Evolutionary conservation across 2,329 filamentous ascomycete species (phyloP).

Genomic region (Epichloe sylvatica): DNA sequence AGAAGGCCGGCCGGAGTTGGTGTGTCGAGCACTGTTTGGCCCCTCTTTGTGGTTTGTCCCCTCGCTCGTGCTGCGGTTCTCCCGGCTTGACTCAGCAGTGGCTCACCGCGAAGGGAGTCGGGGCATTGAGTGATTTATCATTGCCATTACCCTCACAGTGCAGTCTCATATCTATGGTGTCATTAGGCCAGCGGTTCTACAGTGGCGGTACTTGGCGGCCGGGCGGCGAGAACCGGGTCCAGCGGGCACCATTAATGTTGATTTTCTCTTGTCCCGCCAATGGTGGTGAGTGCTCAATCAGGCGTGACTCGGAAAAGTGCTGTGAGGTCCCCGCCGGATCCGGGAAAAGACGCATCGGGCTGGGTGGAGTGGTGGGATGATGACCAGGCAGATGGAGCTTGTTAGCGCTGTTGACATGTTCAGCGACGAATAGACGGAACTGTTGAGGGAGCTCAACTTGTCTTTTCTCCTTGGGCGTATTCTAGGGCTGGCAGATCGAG

Average conservation of each 20-base stretch:
- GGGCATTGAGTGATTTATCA: conserved; percentile 7
- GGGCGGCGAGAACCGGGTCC: conserved; percentile 3
- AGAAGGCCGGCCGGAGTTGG: neutral
- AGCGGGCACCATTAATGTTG: conserved; percentile 1
- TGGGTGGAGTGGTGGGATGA: conserved; percentile 2
- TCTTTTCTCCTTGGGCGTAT: neutral
- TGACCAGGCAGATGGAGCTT: neutral
- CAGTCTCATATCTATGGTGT: neutral
- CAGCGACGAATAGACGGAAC: neutral
- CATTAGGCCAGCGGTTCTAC: conserved; percentile 2
- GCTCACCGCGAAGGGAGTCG: conserved; percentile 2
- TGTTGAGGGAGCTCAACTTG: neutral
- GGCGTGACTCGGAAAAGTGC: neutral
- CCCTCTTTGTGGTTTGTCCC: neutral
- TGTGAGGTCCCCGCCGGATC: conserved; percentile 9
- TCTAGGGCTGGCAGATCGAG: neutral
- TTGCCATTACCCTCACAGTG: neutral
- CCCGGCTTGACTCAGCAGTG: conserved; percentile 2
- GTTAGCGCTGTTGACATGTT: neutral
- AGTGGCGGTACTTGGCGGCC: neutral
- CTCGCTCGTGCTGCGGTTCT: neutral
- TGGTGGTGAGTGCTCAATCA: too few species aligned
- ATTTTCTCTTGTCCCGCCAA: neutral
- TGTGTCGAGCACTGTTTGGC: neutral
- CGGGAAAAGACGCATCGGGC: conserved; percentile 16